Conservation (phyloP, 1,139 yeast genomes). For the Petasospora fabianii region DNA sequence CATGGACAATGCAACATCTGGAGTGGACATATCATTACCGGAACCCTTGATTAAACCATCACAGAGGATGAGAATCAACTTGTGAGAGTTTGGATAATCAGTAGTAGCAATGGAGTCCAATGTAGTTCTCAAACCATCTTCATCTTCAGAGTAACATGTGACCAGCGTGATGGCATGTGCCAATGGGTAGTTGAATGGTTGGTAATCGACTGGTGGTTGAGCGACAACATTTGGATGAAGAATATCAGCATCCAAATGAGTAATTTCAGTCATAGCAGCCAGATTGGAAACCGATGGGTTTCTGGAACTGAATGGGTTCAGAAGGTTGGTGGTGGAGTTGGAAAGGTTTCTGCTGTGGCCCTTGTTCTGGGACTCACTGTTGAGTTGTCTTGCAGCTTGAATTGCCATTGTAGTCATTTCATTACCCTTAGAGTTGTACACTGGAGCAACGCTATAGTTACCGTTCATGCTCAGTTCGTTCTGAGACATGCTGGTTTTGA, state of each 20-base stretch:
- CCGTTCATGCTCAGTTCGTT: slow-evolving; percentile 16
- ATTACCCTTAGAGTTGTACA: slow-evolving; percentile 15
- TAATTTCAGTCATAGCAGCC: slow-evolving; percentile 29
- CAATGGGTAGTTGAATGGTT: slow-evolving; percentile 84
- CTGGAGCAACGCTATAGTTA: slow-evolving; percentile 9
- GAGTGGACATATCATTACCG: slow-evolving; percentile 82
- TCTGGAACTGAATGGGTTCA: slow-evolving; percentile 36
- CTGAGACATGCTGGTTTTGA: slow-evolving; percentile 24
- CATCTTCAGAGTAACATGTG: slow-evolving; percentile 94
- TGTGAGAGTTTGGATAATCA: slow-evolving; percentile 92
- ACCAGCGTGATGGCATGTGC: slow-evolving; percentile 82
- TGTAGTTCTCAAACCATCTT: slow-evolving; percentile 78
- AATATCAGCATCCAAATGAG: slow-evolving; percentile 62
- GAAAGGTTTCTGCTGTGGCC: slow-evolving; percentile 11
- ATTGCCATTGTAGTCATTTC: slow-evolving; percentile 37
- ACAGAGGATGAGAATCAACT: slow-evolving; percentile 76
- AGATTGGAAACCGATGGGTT: slow-evolving; percentile 24
- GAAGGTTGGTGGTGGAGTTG: slow-evolving; percentile 11
- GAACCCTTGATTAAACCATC: slow-evolving; percentile 95
- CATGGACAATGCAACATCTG: slow-evolving; percentile 83
- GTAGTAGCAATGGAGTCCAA: slow-evolving; percentile 90
- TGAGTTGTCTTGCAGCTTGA: slow-evolving; percentile 27
- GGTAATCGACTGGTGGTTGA: slow-evolving; percentile 86
- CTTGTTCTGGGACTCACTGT: slow-evolving; percentile 1
- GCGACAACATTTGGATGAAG: slow-evolving; percentile 72